Conservation (phyloP, 345 rosid genomes). For the Salix arbutifolia region DNA sequence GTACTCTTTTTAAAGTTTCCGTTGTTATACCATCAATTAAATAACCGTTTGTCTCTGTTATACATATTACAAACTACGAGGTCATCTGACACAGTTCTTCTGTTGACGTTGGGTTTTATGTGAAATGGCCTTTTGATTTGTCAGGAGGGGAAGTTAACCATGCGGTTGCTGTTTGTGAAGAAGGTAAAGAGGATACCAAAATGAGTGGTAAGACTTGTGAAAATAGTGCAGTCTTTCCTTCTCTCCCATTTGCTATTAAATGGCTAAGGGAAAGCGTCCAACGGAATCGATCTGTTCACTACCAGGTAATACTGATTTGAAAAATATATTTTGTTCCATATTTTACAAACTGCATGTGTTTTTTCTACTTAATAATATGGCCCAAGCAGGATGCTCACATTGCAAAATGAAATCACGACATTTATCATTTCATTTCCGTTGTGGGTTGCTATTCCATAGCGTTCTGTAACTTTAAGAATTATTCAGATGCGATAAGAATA, state of each 20-base stretch:
- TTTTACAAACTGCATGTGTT: neutral
- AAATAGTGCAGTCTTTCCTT: conserved; percentile 71
- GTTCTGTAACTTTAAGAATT: neutral
- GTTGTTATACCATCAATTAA: neutral
- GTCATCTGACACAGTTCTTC: neutral
- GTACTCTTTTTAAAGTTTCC: no score
- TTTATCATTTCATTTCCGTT: neutral
- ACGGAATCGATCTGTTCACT: conserved; percentile 50
- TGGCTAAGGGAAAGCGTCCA: conserved; percentile 77
- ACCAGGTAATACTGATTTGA: conserved; percentile 52
- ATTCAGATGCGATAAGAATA: neutral
- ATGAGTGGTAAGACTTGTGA: conserved; percentile 38
- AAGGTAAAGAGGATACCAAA: conserved; percentile 41
- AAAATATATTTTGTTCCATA: neutral
- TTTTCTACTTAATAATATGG: neutral
- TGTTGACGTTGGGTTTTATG: neutral
- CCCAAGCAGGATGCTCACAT: neutral
- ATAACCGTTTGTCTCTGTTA: neutral
- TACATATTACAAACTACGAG: neutral
- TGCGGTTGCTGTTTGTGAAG: conserved; percentile 41
- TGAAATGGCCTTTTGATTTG: neutral
- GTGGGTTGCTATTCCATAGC: neutral
- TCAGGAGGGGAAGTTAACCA: conserved; percentile 45
- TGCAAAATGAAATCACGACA: neutral
- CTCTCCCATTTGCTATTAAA: conserved; percentile 79